These are phyloP conservation scores for Beauveria bassiana DNA, from an alignment of 2,329 filamentous ascomycete genomes.

Conservation along the genomic window DNA sequence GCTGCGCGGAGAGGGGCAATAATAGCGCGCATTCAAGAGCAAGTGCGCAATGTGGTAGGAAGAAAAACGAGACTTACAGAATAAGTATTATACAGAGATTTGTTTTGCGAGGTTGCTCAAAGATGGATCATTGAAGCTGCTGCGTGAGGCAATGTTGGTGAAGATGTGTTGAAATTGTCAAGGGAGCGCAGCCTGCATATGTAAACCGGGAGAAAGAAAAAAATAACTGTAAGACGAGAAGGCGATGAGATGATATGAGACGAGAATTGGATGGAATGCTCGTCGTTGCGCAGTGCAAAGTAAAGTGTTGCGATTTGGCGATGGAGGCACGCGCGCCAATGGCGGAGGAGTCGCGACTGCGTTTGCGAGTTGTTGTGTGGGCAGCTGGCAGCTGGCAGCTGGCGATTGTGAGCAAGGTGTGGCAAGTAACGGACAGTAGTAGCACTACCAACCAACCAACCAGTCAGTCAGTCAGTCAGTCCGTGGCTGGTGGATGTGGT, in stretches of 20 bases:
- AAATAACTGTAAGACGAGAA: neutral
- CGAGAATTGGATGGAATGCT: neutral
- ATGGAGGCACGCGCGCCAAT: slow-evolving; percentile 4
- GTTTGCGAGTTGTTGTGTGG: neutral
- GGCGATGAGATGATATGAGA: neutral
- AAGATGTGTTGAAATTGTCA: neutral
- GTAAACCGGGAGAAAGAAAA: neutral
- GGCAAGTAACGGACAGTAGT: neutral
- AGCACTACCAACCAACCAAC: no score
- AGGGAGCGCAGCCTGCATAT: neutral
- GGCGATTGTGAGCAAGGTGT: neutral
- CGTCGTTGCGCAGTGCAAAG: neutral
- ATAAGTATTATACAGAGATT: neutral
- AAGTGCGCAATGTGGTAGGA: neutral
- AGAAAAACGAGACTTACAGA: neutral
- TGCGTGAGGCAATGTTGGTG: neutral
- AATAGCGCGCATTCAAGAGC: neutral
- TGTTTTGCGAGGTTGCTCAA: neutral
- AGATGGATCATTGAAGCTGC: neutral
- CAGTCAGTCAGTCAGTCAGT: no score
- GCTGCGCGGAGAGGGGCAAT: neutral
- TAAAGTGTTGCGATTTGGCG: neutral
- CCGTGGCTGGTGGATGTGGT: neutral
- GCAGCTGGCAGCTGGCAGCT: neutral
- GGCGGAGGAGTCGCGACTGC: slow-evolving; percentile 4